phyloP scores from a whole-genome alignment of 768 basidiomycete species.

The Coprinopsis marcescibilis region DNA sequence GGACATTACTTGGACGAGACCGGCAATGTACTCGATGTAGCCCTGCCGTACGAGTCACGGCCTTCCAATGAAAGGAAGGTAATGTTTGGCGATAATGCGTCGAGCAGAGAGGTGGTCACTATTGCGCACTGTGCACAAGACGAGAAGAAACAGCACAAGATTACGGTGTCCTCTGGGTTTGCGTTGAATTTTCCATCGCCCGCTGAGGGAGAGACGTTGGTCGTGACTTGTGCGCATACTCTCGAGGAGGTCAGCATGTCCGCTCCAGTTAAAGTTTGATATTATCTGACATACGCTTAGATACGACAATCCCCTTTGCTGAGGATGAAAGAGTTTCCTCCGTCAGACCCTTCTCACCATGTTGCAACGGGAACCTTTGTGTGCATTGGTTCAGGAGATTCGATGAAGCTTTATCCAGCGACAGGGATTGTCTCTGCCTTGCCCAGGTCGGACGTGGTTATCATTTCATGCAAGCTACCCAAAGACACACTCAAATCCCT shows the following conservation, averaged over 20 bases:
- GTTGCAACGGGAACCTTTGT: conserved; percentile 34
- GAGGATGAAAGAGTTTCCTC: conserved; percentile 11
- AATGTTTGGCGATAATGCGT: conserved; percentile 19
- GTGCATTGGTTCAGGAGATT: conserved; percentile 30
- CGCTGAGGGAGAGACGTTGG: conserved; percentile 23
- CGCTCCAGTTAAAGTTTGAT: background rate
- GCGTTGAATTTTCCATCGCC: conserved; percentile 31
- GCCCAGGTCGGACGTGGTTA: conserved; percentile 50
- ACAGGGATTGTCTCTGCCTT: conserved; percentile 47
- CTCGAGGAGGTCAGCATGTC: conserved; percentile 45
- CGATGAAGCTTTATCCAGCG: conserved; percentile 33
- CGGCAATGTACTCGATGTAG: conserved; percentile 34
- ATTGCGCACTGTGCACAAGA: conserved; percentile 47
- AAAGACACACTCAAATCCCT: conserved; percentile 33
- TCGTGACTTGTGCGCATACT: conserved; percentile 60
- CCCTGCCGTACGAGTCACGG: conserved; percentile 48
- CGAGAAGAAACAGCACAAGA: conserved; percentile 31
- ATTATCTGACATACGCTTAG: conserved; percentile 14
- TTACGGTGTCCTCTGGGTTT: conserved; percentile 55
- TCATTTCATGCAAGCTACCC: conserved; percentile 31
- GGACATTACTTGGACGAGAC: conserved; percentile 37
- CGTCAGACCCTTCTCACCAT: conserved; percentile 4
- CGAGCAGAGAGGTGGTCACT: conserved; percentile 33
- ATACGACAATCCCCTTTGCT: conserved; percentile 25
- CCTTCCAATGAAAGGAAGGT: conserved; percentile 27